Base-by-base conservation (phyloP, 306 rosid genomes). In the Quercus aquifolioides region DNA sequence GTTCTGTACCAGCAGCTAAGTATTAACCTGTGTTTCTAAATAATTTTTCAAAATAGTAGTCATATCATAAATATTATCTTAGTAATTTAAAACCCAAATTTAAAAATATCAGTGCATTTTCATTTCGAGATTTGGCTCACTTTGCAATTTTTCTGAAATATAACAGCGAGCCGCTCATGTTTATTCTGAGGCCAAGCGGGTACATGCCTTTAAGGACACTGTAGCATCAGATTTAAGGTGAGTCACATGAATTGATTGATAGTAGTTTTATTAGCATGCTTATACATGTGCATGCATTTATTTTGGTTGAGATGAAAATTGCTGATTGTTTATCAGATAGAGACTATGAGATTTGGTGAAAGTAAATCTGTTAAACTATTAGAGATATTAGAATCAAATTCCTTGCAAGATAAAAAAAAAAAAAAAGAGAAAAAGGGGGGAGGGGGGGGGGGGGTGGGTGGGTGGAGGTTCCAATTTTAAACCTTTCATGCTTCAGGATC, bases 111-210 rank as follows among this genome's bases (percentile, higher is more conserved):
- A 19, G 6, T 33, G 15, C 28, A 35, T 35, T 68, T n/a, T 35
- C 17, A 12, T 65, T 65, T 65, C 0, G 13, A 65, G 13, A 31
- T 65, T 18, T 65, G 46, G 23, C 35, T 31, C 49, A 19, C 21
- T 35, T 35, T 35, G 17, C 18, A 35, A 31, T 68, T 19, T 19
- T 33, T 19, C 38, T 67, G 49, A 35, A 33, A 33, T 67, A 67
- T 35, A 0, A 6, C 23, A 96, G 98, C 91, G 99, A 88, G 97
- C 99, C 26, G 80, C 93, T 12, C 99, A 96, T 51, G 99, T 96
- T 65, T 96, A 96, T 84, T 96, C 99, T 59, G 98, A 96, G 86
- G 99, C 99, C 82, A 96, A 65, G 85, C 89, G 99, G 76, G 99
- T 96, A 49, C 83, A 88, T 77, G 93, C 89, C 70, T 93, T 96